These are phyloP conservation scores for Fragilaria crotonensis DNA, from an alignment of 108 stramenopile genomes.

Conservation along the genomic window DNA sequence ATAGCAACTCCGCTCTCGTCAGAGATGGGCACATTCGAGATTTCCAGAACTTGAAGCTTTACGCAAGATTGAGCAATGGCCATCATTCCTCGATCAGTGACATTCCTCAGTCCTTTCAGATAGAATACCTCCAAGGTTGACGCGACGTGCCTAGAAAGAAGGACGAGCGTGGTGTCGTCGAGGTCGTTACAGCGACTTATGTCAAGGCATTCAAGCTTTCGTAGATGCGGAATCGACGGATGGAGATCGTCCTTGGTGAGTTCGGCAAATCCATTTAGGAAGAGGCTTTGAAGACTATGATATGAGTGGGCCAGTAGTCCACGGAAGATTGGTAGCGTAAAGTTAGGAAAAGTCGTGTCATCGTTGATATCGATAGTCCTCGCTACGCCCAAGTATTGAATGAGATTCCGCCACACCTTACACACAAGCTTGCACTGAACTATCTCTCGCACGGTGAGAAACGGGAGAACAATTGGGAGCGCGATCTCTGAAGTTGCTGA, in stretches of 20 bases:
- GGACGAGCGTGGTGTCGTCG: conserved; percentile 43
- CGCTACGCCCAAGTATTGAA: conserved; percentile 42
- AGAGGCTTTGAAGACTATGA: conserved; percentile 37
- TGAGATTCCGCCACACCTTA: conserved; percentile 31
- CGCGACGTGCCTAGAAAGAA: conserved; percentile 28
- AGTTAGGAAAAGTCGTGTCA: conserved; percentile 6
- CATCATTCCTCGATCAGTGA: conserved; percentile 44
- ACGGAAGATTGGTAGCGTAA: conserved; percentile 22
- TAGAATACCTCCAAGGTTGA: conserved; percentile 47
- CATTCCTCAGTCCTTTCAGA: conserved; percentile 35
- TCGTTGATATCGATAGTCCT: conserved; percentile 41
- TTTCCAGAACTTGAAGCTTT: conserved; percentile 45
- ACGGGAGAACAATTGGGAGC: conserved; percentile 45
- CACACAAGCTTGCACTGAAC: conserved; percentile 44
- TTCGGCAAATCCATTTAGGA: conserved; percentile 41
- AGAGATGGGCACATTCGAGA: conserved; percentile 43
- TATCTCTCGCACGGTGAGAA: conserved; percentile 31
- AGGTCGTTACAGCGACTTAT: conserved; percentile 40
- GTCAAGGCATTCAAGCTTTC: conserved; percentile 40
- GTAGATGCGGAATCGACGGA: conserved; percentile 37
- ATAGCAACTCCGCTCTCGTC: conserved; percentile 43
- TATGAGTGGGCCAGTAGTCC: conserved; percentile 38
- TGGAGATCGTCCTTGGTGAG: conserved; percentile 37
- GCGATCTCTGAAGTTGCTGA: conserved; percentile 39
- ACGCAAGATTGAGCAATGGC: conserved; percentile 30